phyloP scores from a whole-genome alignment of 106 monocot genomes.

The Dioscorea dumetorum region DNA sequence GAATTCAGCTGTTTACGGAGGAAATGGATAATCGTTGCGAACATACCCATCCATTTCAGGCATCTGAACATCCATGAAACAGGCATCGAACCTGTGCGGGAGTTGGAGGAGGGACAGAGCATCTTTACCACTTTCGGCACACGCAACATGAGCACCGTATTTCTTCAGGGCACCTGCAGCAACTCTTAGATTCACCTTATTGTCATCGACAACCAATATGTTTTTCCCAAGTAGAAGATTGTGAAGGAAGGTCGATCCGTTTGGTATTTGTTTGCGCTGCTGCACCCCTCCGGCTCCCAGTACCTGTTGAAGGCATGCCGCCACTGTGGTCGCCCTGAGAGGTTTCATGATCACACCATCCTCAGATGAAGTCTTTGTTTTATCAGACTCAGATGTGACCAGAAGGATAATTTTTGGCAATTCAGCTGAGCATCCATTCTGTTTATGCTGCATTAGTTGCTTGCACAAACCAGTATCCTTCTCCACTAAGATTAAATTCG shows the following conservation, averaged over 20 bases:
- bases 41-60: conserved; percentile 99
- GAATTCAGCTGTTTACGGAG: no score
- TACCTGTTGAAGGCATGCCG: conserved; percentile 59
- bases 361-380: conserved; percentile 22
- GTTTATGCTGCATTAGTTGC: conserved; percentile 33
- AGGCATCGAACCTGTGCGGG: conserved; percentile 86
- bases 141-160: conserved; percentile 81
- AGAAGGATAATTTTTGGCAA: conserved; percentile 59
- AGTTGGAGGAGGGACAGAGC: conserved; percentile 69
- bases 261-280: conserved; percentile 30
- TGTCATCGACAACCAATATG: conserved; percentile 97
- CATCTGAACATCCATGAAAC: conserved; percentile 99
- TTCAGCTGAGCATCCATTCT: conserved; percentile 14
- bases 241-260: conserved; percentile 40
- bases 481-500: conserved; percentile 59
- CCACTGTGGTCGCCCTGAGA: conserved; percentile 68
- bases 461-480: conserved; percentile 35
- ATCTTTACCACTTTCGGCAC: conserved; percentile 86
- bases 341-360: conserved; percentile 69
- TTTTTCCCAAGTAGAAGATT: conserved; percentile 64
- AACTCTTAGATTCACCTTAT: conserved; percentile 85
- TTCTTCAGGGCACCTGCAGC: conserved; percentile 85
- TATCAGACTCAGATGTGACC: conserved; percentile 51
- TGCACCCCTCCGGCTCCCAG: conserved; percentile 38
- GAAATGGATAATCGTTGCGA: no score